These are phyloP conservation scores for Heliocybe sulcata DNA, from an alignment of 1,284 basidiomycete species.

Conservation along the genomic window DNA sequence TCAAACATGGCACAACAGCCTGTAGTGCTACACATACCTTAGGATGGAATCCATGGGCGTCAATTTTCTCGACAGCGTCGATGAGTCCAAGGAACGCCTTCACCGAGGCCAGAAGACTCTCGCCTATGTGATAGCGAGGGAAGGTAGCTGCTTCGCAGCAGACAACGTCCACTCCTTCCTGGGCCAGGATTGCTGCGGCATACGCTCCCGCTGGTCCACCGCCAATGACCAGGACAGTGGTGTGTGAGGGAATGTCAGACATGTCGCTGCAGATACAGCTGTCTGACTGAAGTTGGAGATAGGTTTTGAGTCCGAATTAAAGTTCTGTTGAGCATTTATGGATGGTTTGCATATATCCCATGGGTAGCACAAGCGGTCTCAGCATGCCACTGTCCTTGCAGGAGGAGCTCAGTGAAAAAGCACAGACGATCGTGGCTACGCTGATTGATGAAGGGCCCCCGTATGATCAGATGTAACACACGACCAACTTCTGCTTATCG, in stretches of 20 bases:
- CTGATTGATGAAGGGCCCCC: no score
- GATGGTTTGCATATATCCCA: no score
- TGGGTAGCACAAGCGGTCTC: no score
- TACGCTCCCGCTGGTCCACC: conserved; percentile 12
- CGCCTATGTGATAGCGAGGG: neutral
- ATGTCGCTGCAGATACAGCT: no score
- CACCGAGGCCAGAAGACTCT: neutral
- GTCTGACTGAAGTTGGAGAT: no score
- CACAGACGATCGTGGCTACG: no score
- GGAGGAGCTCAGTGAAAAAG: no score
- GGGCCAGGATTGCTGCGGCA: conserved; percentile 9
- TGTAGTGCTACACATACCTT: neutral
- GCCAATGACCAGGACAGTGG: conserved; percentile 11
- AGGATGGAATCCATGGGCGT: neutral
- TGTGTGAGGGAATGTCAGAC: neutral
- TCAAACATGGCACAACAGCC: neutral
- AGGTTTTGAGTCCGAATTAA: no score
- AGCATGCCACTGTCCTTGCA: no score
- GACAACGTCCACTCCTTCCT: conserved; percentile 7
- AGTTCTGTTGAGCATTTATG: no score
- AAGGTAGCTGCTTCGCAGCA: conserved; percentile 1
- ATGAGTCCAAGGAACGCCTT: neutral
- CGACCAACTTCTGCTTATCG: no score
- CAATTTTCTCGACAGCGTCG: neutral
- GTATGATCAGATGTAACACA: no score